Evolutionary conservation across 2,329 filamentous ascomycete genomes (phyloP).

Genomic region (Sclerotinia nivalis): DNA sequence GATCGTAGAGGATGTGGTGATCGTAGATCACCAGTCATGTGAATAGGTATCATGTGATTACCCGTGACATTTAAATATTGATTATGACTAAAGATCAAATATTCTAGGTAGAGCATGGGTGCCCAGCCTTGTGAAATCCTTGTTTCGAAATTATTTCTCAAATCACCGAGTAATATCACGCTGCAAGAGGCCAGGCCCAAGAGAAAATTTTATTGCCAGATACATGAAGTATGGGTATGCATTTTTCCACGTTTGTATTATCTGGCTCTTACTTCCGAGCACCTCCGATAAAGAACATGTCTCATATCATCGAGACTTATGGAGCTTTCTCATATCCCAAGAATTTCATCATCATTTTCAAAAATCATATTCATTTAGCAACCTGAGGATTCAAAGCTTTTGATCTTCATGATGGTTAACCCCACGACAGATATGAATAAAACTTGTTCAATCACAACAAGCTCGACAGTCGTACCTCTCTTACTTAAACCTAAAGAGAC

Average conservation of each 20-base stretch:
- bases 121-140: neutral
- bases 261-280: neutral
- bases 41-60: too few species aligned
- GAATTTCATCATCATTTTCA: neutral
- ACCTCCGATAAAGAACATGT: neutral
- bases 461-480: conserved; percentile 35
- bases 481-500: conserved; percentile 30
- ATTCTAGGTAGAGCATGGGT: too few species aligned
- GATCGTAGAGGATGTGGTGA: too few species aligned
- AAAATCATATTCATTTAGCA: neutral
- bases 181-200: neutral
- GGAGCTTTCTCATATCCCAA: neutral
- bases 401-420: neutral
- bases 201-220: neutral
- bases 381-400: neutral
- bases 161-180: neutral
- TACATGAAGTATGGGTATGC: neutral
- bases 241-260: neutral
- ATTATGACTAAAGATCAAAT: too few species aligned
- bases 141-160: neutral
- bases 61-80: too few species aligned
- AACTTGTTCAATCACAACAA: conserved; percentile 34
- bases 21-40: too few species aligned
- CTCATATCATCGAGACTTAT: neutral
- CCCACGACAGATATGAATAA: conserved; percentile 29